Percentiles rank a stretch among this genome's conserved stretches.
phyloP scores from a whole-genome alignment of 352 stramenopile genomes.

The Globisporangium spiculum region DNA sequence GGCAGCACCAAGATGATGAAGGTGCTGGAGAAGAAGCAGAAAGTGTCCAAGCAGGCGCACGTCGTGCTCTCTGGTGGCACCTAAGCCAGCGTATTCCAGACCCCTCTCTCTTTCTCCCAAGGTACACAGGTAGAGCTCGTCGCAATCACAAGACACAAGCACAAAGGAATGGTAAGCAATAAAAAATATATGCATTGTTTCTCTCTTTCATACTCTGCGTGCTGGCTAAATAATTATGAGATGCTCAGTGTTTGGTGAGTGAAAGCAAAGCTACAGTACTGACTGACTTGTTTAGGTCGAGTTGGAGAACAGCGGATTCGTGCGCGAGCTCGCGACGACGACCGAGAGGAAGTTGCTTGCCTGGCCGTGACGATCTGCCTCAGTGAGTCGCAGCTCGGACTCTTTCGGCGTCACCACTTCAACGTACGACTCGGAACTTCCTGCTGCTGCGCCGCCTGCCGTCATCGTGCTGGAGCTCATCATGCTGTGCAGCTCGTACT shows the following conservation, averaged over 20 bases:
- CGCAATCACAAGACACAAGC: not conserved
- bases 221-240: not conserved
- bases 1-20: conserved; percentile 85
- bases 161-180: conserved; percentile 18
- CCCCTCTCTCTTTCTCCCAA: not conserved
- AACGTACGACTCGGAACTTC: conserved; percentile 26
- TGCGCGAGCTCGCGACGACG: conserved; percentile 54
- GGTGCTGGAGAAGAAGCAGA: conserved; percentile 82
- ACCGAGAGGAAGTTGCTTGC: conserved; percentile 48
- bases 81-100: conserved; percentile 12
- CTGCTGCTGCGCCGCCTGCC: not conserved
- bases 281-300: conserved; percentile 5
- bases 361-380: conserved; percentile 34
- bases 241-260: not conserved
- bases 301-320: conserved; percentile 46
- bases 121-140: not conserved
- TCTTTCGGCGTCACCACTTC: conserved; percentile 43
- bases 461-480: not conserved
- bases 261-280: not conserved
- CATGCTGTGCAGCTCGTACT: conserved; percentile 27
- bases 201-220: not conserved
- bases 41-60: conserved; percentile 76
- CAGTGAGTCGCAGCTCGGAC: conserved; percentile 36
- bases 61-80: conserved; percentile 75
- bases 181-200: conserved; percentile 14